Conservation (phyloP, 2,329 filamentous ascomycete species). For the Exophiala mesophila region DNA sequence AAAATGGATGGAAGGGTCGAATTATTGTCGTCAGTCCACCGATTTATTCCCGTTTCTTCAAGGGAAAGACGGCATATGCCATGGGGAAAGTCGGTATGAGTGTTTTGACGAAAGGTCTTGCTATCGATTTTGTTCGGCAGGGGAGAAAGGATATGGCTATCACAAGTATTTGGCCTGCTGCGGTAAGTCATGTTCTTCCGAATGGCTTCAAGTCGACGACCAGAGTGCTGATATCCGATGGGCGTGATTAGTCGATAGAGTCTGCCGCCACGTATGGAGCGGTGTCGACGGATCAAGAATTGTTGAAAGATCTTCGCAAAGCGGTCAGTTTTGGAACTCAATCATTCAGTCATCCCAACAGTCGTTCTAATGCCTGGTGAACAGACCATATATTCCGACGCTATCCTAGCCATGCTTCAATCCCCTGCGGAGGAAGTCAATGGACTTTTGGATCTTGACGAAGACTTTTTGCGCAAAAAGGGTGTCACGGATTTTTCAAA, state of each 20-base stretch:
- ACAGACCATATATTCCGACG: constrained; percentile 70
- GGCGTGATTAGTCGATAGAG: constrained; percentile 64
- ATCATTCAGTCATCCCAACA: background rate
- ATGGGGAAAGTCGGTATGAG: constrained; percentile 67
- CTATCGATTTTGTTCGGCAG: constrained; percentile 72
- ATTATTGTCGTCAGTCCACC: constrained; percentile 78
- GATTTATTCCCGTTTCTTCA: constrained; percentile 79
- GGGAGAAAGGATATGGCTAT: constrained; percentile 65
- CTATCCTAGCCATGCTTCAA: constrained; percentile 65
- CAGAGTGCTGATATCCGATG: too few species aligned
- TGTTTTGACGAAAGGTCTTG: constrained; percentile 72
- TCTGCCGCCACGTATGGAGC: constrained; percentile 63
- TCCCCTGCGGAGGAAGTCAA: constrained; percentile 60
- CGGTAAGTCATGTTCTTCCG: constrained; percentile 50
- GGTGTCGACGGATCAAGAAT: constrained; percentile 41
- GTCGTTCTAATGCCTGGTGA: constrained; percentile 7
- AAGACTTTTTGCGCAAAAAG: constrained; percentile 69
- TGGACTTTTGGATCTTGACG: constrained; percentile 68
- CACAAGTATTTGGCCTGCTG: constrained; percentile 77
- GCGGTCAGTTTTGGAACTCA: constrained; percentile 36
- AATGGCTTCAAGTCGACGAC: too few species aligned
- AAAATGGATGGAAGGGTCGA: constrained; percentile 53
- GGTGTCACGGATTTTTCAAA: constrained; percentile 66
- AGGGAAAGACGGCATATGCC: constrained; percentile 81
- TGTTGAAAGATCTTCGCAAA: constrained; percentile 59